Evolutionary conservation across 352 stramenopile genomes (phyloP).

Genomic region (Phytophthora colocasiae): DNA sequence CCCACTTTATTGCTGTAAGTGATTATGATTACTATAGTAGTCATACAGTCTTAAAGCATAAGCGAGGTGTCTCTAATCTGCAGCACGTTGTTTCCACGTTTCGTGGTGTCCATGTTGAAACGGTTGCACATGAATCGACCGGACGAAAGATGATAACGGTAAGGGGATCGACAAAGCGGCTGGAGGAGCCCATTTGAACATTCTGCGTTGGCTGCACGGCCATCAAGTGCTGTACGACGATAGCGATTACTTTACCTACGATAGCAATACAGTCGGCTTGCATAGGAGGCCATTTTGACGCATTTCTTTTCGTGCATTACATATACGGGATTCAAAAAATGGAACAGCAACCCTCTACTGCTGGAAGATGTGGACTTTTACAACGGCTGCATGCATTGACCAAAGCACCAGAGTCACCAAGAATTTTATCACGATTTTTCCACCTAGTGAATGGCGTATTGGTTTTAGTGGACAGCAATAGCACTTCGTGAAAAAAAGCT

Average conservation of each 20-base stretch:
- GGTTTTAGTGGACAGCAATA: too few relatives aligned
- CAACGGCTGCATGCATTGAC: not conserved
- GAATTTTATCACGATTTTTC: too few relatives aligned
- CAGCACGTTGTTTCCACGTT: too few relatives aligned
- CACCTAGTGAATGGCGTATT: too few relatives aligned
- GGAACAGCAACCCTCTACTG: not conserved
- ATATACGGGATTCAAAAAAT: not conserved
- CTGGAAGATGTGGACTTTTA: not conserved
- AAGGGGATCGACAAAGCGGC: not conserved
- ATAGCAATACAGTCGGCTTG: not conserved
- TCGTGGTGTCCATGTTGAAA: slow-evolving; percentile 2
- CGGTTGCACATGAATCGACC: slow-evolving; percentile 8
- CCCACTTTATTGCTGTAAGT: too few relatives aligned
- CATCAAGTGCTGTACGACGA: not conserved
- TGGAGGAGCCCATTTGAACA: not conserved
- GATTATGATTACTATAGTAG: too few relatives aligned
- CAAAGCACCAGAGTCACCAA: too few relatives aligned
- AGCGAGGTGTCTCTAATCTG: too few relatives aligned
- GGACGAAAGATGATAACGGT: slow-evolving; percentile 5
- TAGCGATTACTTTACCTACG: not conserved
- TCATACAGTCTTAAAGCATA: too few relatives aligned
- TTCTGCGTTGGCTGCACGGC: slow-evolving; percentile 1
- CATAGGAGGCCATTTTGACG: slow-evolving; percentile 4
- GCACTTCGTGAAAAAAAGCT: too few relatives aligned
- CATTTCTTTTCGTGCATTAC: slow-evolving; percentile 1